These are phyloP conservation scores for Suillus luteus DNA, from an alignment of 768 basidiomycete genomes.

Conservation along the genomic window DNA sequence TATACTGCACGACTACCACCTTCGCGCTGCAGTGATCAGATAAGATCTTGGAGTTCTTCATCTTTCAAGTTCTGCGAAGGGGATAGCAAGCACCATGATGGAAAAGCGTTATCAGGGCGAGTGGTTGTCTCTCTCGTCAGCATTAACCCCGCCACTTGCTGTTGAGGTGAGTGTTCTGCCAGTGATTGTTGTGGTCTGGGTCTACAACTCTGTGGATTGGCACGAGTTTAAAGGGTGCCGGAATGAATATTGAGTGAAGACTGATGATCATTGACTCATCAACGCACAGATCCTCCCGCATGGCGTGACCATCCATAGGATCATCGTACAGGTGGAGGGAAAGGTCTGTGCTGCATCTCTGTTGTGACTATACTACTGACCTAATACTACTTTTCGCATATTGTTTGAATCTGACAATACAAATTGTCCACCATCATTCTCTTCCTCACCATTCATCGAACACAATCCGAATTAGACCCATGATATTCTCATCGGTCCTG, in stretches of 20 bases:
- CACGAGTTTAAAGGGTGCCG: not conserved
- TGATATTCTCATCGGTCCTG: slow-evolving; percentile 76
- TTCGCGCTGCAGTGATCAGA: not conserved
- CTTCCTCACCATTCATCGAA: not conserved
- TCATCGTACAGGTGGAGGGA: slow-evolving; percentile 66
- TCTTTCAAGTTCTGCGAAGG: not conserved
- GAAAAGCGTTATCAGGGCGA: not conserved
- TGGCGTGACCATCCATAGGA: slow-evolving; percentile 68
- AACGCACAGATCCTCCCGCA: slow-evolving; percentile 56
- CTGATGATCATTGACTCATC: not conserved
- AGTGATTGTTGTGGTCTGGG: not conserved
- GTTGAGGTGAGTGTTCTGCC: slow-evolving; percentile 51
- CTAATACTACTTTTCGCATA: not conserved
- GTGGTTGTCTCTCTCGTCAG: slow-evolving; percentile 41
- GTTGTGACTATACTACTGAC: not conserved
- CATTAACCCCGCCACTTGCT: slow-evolving; percentile 57
- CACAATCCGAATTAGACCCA: slow-evolving; percentile 49
- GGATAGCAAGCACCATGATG: not conserved
- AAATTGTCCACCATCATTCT: slow-evolving; percentile 26
- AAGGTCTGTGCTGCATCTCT: slow-evolving; percentile 42
- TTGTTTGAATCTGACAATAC: not conserved
- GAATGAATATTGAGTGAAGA: not conserved
- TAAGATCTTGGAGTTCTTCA: not conserved
- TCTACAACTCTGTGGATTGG: not conserved
- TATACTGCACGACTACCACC: not conserved